Evolutionary conservation across 208 protist genomes (phyloP).

Genomic region (Leishmania gerbilli): DNA sequence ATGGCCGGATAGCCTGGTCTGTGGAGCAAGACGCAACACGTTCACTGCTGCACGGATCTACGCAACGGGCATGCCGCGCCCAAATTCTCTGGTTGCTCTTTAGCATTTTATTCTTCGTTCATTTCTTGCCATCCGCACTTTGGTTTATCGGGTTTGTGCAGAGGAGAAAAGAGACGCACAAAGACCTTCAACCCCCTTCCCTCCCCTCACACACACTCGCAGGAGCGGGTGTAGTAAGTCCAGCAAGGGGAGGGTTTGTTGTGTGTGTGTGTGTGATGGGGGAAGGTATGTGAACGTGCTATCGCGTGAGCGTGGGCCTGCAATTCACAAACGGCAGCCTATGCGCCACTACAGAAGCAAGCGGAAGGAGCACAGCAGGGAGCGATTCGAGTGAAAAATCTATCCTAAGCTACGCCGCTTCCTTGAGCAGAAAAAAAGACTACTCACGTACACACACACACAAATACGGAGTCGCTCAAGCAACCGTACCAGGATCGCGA

Average conservation of each 20-base stretch:
- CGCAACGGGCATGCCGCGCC: neutral
- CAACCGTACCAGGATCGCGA: neutral
- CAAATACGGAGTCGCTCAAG: neutral
- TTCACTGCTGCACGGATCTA: neutral
- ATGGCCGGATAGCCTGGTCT: neutral
- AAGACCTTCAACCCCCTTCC: neutral
- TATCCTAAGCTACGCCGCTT: neutral
- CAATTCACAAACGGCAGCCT: neutral
- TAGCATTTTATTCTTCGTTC: neutral
- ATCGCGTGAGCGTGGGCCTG: neutral
- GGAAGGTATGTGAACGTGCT: neutral
- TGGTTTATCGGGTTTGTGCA: neutral
- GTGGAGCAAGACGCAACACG: neutral
- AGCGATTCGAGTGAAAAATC: neutral
- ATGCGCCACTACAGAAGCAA: neutral
- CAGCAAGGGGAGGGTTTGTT: no score
- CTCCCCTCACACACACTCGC: neutral
- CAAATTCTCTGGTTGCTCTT: neutral
- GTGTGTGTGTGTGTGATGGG: neutral
- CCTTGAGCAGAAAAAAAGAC: neutral
- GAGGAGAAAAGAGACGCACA: neutral
- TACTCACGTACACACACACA: neutral
- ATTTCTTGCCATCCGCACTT: neutral
- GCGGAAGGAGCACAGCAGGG: neutral
- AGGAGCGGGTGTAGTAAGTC: neutral